Conservation (phyloP, 345 rosid genomes). For the Lagerstroemia speciosa region DNA sequence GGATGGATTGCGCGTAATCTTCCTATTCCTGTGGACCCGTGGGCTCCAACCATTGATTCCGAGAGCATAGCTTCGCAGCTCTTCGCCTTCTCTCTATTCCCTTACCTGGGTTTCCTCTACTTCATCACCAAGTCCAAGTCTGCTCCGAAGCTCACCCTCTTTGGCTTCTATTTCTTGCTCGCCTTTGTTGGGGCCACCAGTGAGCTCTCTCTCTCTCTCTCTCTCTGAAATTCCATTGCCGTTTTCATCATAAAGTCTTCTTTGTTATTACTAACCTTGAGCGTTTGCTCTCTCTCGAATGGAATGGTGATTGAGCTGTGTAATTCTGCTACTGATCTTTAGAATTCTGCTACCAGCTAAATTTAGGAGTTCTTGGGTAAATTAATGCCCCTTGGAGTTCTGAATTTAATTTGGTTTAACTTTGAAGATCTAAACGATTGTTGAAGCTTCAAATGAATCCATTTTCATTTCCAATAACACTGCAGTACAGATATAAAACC, state of each 20-base stretch:
- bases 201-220: constrained; percentile 25
- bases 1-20: constrained; percentile 28
- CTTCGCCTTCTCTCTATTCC: constrained; percentile 70
- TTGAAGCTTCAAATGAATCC: not conserved
- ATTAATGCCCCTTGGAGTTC: not conserved
- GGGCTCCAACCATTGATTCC: constrained; percentile 77
- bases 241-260: not conserved
- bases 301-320: not conserved
- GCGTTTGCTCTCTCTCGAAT: not conserved
- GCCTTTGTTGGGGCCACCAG: constrained; percentile 86
- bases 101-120: constrained; percentile 81
- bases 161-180: constrained; percentile 91
- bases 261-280: not conserved
- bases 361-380: not conserved
- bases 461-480: not conserved
- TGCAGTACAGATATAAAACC: too few species aligned
- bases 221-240: not conserved
- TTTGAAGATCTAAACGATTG: not conserved
- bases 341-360: too few species aligned
- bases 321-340: not conserved
- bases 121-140: constrained; percentile 82
- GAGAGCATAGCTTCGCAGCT: constrained; percentile 79
- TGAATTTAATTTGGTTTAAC: not conserved
- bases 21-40: constrained; percentile 72
- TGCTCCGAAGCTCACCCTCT: constrained; percentile 75